Evolutionary conservation across 768 basidiomycete species (phyloP).

Genomic region (Amanita fuliginea): DNA sequence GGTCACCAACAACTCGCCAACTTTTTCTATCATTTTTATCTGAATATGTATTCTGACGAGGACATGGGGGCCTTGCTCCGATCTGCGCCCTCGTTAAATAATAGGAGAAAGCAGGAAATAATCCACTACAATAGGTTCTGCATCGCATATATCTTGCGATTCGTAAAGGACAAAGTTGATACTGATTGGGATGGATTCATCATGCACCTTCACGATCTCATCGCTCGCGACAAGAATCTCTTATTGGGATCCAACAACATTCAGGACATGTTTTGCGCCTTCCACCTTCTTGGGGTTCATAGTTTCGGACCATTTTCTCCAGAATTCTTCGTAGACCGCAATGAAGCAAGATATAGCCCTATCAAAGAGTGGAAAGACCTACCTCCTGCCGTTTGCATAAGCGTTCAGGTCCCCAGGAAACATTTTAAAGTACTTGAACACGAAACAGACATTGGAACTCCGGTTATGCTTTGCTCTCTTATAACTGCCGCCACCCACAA

Average conservation of each 20-base stretch:
- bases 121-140: constrained; percentile 36
- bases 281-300: constrained; percentile 21
- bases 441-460: constrained; percentile 10
- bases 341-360: constrained; percentile 7
- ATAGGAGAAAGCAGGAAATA: constrained; percentile 12
- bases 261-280: constrained; percentile 27
- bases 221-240: constrained; percentile 13
- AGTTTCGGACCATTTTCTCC: constrained; percentile 6
- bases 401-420: constrained; percentile 24
- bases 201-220: constrained; percentile 18
- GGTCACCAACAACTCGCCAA: constrained; percentile 22
- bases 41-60: constrained; percentile 32
- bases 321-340: constrained; percentile 4
- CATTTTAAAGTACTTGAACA: constrained; percentile 18
- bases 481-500: neutral
- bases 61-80: constrained; percentile 10
- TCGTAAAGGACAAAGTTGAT: constrained; percentile 24
- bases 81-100: neutral
- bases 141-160: constrained; percentile 33
- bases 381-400: constrained; percentile 26
- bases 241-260: constrained; percentile 19
- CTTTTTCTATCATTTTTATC: constrained; percentile 32
- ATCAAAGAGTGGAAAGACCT: constrained; percentile 23
- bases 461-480: constrained; percentile 8
- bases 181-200: constrained; percentile 34